These are phyloP conservation scores for Ocimum tenuiflorum DNA, from an alignment of 257 asterid genomes.

Conservation along the genomic window DNA sequence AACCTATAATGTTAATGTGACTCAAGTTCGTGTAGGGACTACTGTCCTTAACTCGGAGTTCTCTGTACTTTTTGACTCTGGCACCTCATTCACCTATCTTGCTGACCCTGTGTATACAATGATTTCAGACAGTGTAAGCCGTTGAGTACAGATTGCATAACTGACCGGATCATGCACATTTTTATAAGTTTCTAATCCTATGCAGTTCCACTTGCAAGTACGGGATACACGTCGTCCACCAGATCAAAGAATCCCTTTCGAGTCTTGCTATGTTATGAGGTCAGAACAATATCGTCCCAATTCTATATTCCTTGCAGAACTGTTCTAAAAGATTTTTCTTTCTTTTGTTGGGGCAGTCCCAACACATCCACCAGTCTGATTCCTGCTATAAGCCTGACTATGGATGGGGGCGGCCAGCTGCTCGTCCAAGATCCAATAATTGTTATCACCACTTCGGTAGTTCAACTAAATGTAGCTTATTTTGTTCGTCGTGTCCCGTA, in stretches of 20 bases:
- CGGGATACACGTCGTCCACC: conserved; percentile 44
- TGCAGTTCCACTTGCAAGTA: conserved; percentile 56
- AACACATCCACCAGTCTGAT: conserved; percentile 57
- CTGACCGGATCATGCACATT: background rate
- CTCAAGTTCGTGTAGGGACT: conserved; percentile 63
- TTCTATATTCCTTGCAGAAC: conserved; percentile 10
- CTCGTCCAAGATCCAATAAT: conserved; percentile 60
- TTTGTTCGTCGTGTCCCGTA: conserved; percentile 1
- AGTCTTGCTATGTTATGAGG: conserved; percentile 80
- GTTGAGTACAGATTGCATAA: conserved; percentile 4
- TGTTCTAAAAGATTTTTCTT: background rate
- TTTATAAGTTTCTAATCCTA: conserved; percentile 13
- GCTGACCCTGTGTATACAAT: conserved; percentile 52
- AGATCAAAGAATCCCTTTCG: conserved; percentile 72
- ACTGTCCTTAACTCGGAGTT: conserved; percentile 42
- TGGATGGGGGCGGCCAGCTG: conserved; percentile 71
- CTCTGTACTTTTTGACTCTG: conserved; percentile 73
- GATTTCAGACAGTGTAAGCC: conserved; percentile 58
- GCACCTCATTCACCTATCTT: conserved; percentile 83
- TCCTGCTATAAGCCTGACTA: conserved; percentile 60
- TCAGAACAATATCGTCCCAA: conserved; percentile 17
- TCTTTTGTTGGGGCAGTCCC: conserved; percentile 38
- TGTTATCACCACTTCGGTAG: conserved; percentile 61
- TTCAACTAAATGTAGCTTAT: background rate
- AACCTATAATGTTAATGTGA: conserved; percentile 44